Conservation (phyloP, 78 protist species). For the Acrasis kona region DNA sequence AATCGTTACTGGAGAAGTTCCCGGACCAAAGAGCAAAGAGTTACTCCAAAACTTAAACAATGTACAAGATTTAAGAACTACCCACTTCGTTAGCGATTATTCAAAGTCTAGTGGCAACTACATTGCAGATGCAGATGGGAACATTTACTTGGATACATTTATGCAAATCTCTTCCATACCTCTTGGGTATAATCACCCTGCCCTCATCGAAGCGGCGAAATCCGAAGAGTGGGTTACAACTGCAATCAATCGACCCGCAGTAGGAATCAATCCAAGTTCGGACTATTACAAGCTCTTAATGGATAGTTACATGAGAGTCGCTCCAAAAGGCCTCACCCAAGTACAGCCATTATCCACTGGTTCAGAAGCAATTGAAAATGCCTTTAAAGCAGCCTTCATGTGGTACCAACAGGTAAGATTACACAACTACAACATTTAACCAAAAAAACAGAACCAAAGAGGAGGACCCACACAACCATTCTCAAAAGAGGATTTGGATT, state of each 20-base stretch:
- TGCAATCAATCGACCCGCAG: conserved; percentile 57
- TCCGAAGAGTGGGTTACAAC: conserved; percentile 45
- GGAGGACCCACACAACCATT: conserved; percentile 17
- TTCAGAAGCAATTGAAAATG: conserved; percentile 56
- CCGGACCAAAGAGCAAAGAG: neutral
- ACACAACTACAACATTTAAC: no score
- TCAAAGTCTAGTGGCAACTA: conserved; percentile 47
- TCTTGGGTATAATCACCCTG: conserved; percentile 35
- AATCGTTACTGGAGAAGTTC: neutral
- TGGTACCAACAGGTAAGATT: conserved; percentile 12
- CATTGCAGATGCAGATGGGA: conserved; percentile 64
- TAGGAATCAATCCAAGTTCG: conserved; percentile 51
- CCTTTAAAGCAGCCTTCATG: conserved; percentile 59
- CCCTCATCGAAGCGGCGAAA: conserved; percentile 13
- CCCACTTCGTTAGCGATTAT: neutral
- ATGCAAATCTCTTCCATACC: conserved; percentile 57
- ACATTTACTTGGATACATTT: conserved; percentile 50
- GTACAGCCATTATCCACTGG: conserved; percentile 57
- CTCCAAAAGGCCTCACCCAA: conserved; percentile 53
- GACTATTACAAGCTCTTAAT: conserved; percentile 42
- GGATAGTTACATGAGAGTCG: conserved; percentile 53
- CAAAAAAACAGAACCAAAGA: neutral
- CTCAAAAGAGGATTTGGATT: conserved; percentile 31
- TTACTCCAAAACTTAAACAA: neutral
- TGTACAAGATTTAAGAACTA: neutral